Evolutionary conservation across 23 red algal genomes (phyloP).

Genomic region (Gracilaria domingensis): DNA sequence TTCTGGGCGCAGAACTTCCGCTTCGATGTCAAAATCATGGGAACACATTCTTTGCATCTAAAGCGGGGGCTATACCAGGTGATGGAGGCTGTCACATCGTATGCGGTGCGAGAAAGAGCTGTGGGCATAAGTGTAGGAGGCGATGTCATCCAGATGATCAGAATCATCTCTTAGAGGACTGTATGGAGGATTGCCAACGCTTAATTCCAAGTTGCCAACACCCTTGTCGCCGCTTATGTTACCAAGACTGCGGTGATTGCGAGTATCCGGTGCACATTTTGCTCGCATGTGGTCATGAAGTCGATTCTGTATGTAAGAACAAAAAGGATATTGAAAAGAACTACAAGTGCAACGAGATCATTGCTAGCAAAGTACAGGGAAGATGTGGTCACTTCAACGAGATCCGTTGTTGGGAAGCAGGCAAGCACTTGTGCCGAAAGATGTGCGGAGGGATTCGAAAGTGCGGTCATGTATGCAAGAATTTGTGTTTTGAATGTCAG

Average conservation of each 20-base stretch:
- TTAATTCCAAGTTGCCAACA: constrained; percentile 24
- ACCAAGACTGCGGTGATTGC: constrained; percentile 17
- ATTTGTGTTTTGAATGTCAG: background rate
- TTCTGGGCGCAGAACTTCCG: constrained; percentile 4
- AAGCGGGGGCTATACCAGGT: background rate
- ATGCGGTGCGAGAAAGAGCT: constrained; percentile 4
- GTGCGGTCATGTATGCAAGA: constrained; percentile 9
- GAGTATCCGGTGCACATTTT: background rate
- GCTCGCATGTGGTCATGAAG: constrained; percentile 6
- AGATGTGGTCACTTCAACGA: constrained; percentile 9
- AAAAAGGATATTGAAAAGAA: background rate
- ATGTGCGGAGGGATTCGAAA: background rate
- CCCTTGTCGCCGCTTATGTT: constrained; percentile 17
- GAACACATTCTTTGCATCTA: background rate
- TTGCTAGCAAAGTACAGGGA: background rate
- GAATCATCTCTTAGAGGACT: constrained; percentile 1
- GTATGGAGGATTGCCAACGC: constrained; percentile 24
- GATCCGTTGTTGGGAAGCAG: constrained; percentile 21
- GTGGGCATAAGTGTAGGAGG: constrained; percentile 31
- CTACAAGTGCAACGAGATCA: background rate
- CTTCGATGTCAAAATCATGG: constrained; percentile 25
- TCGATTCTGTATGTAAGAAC: constrained; percentile 10
- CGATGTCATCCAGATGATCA: constrained; percentile 45
- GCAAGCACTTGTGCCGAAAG: background rate
- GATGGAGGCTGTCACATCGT: constrained; percentile 16